phyloP scores from a whole-genome alignment of 495 filamentous ascomycete species.

The Parachaetomium inaequale region DNA sequence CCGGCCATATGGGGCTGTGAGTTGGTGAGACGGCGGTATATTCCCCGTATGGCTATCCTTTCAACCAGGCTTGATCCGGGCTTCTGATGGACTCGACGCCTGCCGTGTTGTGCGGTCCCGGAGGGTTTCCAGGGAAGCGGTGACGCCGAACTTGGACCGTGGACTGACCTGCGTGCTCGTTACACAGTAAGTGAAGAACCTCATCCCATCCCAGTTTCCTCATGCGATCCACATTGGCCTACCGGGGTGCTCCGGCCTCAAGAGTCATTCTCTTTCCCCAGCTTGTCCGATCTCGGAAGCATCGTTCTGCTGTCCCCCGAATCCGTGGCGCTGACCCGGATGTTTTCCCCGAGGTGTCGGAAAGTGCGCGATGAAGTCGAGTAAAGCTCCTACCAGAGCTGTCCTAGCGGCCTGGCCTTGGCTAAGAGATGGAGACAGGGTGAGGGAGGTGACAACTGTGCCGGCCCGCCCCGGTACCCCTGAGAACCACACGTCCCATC shows the following conservation, averaged over 20 bases:
- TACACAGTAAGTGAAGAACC: background rate
- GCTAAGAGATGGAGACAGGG: too few species aligned
- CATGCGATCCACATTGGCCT: background rate
- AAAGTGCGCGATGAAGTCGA: too few species aligned
- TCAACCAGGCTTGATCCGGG: background rate
- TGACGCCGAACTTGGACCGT: background rate
- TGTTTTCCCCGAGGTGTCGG: too few species aligned
- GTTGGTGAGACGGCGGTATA: slow-evolving; percentile 6
- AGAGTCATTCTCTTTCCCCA: background rate
- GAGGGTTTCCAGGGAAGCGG: background rate
- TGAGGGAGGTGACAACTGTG: too few species aligned
- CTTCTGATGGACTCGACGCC: background rate
- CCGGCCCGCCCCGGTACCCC: too few species aligned
- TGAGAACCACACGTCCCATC: too few species aligned
- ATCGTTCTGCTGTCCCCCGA: too few species aligned
- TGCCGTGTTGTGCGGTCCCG: background rate
- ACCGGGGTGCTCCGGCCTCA: background rate
- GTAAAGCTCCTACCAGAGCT: too few species aligned
- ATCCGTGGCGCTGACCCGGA: too few species aligned
- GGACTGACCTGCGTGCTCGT: background rate
- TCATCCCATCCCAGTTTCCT: background rate
- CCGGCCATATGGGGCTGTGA: background rate
- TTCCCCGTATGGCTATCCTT: background rate
- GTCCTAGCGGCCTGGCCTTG: too few species aligned
- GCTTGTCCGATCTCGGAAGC: background rate